phyloP scores from a whole-genome alignment of 1,284 basidiomycete species.

The Boletus semigastroideus region DNA sequence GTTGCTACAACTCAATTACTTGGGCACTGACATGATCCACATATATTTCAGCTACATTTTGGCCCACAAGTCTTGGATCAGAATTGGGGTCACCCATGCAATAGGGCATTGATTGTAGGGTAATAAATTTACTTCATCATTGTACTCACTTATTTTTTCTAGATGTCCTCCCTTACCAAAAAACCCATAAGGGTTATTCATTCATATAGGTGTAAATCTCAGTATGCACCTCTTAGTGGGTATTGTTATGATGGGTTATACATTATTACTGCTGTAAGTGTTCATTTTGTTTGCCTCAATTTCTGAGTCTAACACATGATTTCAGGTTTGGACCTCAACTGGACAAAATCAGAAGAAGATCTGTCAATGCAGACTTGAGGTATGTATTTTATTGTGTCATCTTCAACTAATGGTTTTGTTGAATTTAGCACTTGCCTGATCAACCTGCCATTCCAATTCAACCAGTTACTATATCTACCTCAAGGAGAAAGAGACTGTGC shows the following conservation, averaged over 20 bases:
- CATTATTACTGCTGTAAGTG: conserved; percentile 16
- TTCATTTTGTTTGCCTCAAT: not conserved
- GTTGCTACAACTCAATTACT: not conserved
- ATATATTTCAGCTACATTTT: conserved; percentile 11
- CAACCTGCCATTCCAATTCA: conserved; percentile 24
- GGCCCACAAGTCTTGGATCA: conserved; percentile 30
- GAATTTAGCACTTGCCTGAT: conserved; percentile 27
- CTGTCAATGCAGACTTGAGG: conserved; percentile 31
- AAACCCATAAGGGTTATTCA: conserved; percentile 28
- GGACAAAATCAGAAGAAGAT: conserved; percentile 16
- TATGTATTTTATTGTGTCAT: conserved; percentile 2
- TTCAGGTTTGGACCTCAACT: conserved; percentile 22
- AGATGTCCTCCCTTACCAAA: conserved; percentile 23
- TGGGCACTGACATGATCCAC: not conserved
- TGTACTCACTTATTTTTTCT: not conserved
- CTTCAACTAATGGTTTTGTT: not conserved
- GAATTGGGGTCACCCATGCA: conserved; percentile 17
- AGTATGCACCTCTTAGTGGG: conserved; percentile 25
- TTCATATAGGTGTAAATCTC: conserved; percentile 17
- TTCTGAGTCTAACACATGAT: not conserved
- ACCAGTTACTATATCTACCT: not conserved
- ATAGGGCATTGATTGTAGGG: conserved; percentile 22
- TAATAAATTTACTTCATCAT: not conserved
- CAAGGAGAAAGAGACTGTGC: not conserved
- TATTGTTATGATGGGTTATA: conserved; percentile 33